Conservation (phyloP, 345 rosid species). For the Bruguiera sexangula region DNA sequence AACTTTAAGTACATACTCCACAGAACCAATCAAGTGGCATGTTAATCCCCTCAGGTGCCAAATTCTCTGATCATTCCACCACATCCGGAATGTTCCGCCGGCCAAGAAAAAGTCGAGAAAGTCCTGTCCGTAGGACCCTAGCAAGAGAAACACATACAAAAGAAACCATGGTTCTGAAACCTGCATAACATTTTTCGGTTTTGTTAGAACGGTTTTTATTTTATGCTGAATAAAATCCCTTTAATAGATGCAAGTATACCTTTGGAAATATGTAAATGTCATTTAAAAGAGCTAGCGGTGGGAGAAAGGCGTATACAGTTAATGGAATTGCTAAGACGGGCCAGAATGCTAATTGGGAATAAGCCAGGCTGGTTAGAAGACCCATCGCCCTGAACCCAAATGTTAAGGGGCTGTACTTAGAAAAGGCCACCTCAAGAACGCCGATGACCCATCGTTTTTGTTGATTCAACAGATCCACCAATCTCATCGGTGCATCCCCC, state of each 20-base stretch:
- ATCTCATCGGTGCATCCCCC: constrained; percentile 50
- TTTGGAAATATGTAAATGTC: constrained; percentile 48
- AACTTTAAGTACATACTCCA: constrained; percentile 42
- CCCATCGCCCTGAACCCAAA: constrained; percentile 46
- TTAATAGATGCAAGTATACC: constrained; percentile 18
- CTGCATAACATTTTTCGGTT: constrained; percentile 21
- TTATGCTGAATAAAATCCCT: too few relatives aligned
- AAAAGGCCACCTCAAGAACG: constrained; percentile 40
- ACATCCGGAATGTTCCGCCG: constrained; percentile 43
- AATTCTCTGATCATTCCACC: constrained; percentile 79
- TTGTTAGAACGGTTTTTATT: too few relatives aligned
- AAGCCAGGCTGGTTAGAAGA: constrained; percentile 30
- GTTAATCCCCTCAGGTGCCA: constrained; percentile 53
- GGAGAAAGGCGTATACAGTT: constrained; percentile 49
- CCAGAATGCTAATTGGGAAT: constrained; percentile 48
- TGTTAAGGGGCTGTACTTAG: constrained; percentile 40
- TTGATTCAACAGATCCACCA: constrained; percentile 48
- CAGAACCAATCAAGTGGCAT: constrained; percentile 34
- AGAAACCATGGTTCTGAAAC: constrained; percentile 58
- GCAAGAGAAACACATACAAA: constrained; percentile 52
- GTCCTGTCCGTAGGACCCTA: constrained; percentile 60
- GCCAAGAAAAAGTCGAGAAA: constrained; percentile 34
- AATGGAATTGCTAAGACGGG: constrained; percentile 49
- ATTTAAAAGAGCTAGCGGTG: constrained; percentile 55
- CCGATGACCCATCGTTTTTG: constrained; percentile 74